phyloP scores from a whole-genome alignment of 768 basidiomycete genomes.

The Lentinula raphanica region DNA sequence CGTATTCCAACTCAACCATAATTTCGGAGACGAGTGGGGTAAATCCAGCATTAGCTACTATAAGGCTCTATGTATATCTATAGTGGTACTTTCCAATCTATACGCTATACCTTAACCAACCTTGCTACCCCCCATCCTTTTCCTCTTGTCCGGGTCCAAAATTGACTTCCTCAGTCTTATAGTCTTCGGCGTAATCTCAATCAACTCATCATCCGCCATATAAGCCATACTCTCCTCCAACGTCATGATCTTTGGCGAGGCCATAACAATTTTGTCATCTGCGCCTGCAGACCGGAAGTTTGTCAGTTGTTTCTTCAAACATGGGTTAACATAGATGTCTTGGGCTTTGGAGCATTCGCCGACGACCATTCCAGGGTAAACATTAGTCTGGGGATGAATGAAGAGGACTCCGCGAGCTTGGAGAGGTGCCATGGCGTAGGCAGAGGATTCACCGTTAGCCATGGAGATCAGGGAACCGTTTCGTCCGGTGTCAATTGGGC shows the following conservation, averaged over 20 bases:
- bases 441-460: conserved; percentile 39
- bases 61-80: not conserved
- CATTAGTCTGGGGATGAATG: conserved; percentile 37
- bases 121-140: conserved; percentile 18
- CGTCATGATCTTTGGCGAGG: conserved; percentile 37
- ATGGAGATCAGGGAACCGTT: conserved; percentile 45
- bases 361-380: conserved; percentile 49
- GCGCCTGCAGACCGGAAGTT: conserved; percentile 45
- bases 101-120: not conserved
- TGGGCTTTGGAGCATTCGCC: conserved; percentile 43
- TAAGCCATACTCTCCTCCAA: conserved; percentile 44
- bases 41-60: conserved; percentile 30
- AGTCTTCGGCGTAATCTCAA: conserved; percentile 41
- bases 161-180: conserved; percentile 39
- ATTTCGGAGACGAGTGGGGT: not conserved
- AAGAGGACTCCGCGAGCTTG: conserved; percentile 44
- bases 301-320: conserved; percentile 44
- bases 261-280: conserved; percentile 45
- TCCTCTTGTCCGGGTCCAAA: conserved; percentile 30
- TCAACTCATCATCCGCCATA: conserved; percentile 45
- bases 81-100: not conserved
- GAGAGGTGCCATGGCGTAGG: conserved; percentile 44
- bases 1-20: not conserved
- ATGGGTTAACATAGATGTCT: conserved; percentile 44
- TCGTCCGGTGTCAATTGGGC: conserved; percentile 40